A percentile compares a stretch with the other conserved stretches of the same genome.
Conservation (phyloP, 2,329 filamentous ascomycete species). For the Lachnellula willkommii region DNA sequence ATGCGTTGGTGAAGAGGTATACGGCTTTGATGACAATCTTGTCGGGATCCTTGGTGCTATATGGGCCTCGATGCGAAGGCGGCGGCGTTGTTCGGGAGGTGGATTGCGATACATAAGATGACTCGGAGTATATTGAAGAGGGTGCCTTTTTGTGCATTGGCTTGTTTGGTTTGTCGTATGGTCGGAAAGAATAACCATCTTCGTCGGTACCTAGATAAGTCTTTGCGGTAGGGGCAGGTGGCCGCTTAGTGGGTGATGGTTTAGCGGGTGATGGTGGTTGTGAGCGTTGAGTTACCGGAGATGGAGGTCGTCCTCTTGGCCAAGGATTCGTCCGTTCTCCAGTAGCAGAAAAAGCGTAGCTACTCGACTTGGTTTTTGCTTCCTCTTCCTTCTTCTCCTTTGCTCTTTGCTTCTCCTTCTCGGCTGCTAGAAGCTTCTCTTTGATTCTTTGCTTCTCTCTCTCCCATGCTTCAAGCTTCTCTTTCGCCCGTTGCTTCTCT, state of each 20-base stretch:
- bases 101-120: constrained; percentile 81
- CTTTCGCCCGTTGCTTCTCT: constrained; percentile 29
- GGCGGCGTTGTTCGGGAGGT: constrained; percentile 81
- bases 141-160: constrained; percentile 55
- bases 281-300: constrained; percentile 28
- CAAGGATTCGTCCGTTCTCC: constrained; percentile 68
- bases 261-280: constrained; percentile 36
- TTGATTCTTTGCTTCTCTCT: constrained; percentile 4
- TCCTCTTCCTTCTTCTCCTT: constrained; percentile 16
- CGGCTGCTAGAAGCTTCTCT: constrained; percentile 14
- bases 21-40: constrained; percentile 96
- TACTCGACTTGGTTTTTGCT: constrained; percentile 31
- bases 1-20: constrained; percentile 86
- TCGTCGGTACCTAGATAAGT: constrained; percentile 58
- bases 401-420: constrained; percentile 12
- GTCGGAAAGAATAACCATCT: constrained; percentile 64
- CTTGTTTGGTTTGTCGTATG: constrained; percentile 65
- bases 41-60: constrained; percentile 83
- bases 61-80: constrained; percentile 69
- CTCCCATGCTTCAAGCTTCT: constrained; percentile 38
- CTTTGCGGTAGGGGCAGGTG: constrained; percentile 47
- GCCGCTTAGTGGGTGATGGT: constrained; percentile 37
- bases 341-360: constrained; percentile 60
- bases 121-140: constrained; percentile 72
- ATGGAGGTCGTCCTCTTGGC: constrained; percentile 54